phyloP scores from a whole-genome alignment of 176 grass and related monocot genomes.

The Alloteropsis semialata region DNA sequence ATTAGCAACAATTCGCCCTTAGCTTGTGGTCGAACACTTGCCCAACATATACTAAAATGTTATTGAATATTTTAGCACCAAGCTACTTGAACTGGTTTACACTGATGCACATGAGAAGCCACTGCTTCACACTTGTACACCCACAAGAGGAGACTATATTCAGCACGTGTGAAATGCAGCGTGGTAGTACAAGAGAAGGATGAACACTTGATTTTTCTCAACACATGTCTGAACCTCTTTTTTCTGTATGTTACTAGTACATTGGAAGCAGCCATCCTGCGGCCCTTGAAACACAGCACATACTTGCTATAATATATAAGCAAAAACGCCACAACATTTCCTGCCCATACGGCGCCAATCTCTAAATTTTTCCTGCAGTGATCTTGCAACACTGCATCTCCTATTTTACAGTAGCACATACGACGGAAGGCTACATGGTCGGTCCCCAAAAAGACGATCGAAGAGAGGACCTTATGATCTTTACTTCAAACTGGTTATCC shows the following conservation, averaged over 20 bases:
- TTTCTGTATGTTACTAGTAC: conserved; percentile 47
- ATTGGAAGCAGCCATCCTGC: conserved; percentile 39
- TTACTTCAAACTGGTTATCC: conserved; percentile 48
- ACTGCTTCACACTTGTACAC: background rate
- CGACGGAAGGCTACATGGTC: conserved; percentile 28
- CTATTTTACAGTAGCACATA: conserved; percentile 47
- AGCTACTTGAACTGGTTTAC: too few relatives aligned
- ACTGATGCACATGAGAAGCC: background rate
- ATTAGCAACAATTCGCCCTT: background rate
- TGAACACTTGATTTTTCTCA: conserved; percentile 19
- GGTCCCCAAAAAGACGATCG: conserved; percentile 18
- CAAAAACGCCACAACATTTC: conserved; percentile 33
- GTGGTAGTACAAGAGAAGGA: conserved; percentile 7
- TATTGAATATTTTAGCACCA: too few relatives aligned
- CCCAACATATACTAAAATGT: too few relatives aligned
- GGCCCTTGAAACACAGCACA: conserved; percentile 21
- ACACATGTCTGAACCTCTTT: conserved; percentile 38
- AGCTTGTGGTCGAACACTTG: too few relatives aligned
- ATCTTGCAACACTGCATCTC: conserved; percentile 45
- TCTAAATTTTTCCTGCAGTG: conserved; percentile 35
- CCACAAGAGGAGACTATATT: background rate
- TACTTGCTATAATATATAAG: conserved; percentile 48
- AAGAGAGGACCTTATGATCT: conserved; percentile 22
- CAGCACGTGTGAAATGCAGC: background rate
- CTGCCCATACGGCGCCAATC: conserved; percentile 18